These are phyloP conservation scores for Cryphonectria nitschkei DNA, from an alignment of 2,329 filamentous ascomycete genomes.

Conservation along the genomic window DNA sequence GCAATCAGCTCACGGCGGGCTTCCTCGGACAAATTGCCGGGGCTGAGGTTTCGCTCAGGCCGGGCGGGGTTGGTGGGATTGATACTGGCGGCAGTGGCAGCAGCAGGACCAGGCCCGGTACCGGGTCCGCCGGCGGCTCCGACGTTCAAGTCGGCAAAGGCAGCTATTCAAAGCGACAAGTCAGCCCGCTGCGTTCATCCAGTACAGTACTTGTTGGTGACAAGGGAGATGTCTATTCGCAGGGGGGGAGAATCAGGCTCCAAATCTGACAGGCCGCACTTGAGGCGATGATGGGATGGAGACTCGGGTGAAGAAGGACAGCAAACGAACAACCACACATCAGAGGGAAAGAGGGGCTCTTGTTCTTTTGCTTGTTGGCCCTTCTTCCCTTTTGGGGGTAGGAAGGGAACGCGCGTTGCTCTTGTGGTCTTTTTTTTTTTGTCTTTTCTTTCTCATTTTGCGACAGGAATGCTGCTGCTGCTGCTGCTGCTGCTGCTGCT, in stretches of 20 bases:
- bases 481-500: constrained; percentile 27
- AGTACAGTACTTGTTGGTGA: constrained; percentile 17
- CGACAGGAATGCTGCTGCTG: constrained; percentile 42
- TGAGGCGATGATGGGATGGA: constrained; percentile 24
- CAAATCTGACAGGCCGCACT: constrained; percentile 28
- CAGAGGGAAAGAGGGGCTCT: neutral
- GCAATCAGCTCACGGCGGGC: constrained; percentile 95
- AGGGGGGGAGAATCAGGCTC: constrained; percentile 32
- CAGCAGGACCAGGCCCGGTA: constrained; percentile 40
- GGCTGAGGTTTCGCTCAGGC: constrained; percentile 83
- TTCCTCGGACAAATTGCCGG: constrained; percentile 86
- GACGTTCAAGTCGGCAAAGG: constrained; percentile 49
- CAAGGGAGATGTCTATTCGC: constrained; percentile 21
- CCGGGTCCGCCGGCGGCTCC: constrained; percentile 42
- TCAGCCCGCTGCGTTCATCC: constrained; percentile 35
- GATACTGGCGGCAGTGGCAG: constrained; percentile 1
- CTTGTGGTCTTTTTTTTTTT: constrained; percentile 35
- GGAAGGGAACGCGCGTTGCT: neutral
- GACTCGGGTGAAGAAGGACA: neutral
- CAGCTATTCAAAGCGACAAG: constrained; percentile 49
- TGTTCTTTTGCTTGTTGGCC: constrained; percentile 2
- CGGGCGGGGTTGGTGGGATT: constrained; percentile 53
- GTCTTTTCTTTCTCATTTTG: constrained; percentile 39
- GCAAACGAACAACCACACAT: constrained; percentile 8
- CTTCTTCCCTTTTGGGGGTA: neutral